Evolutionary conservation across 176 grass and related monocot species (phyloP), one percentile per base, ranked within the genome.

Genomic region (Paspalum notatum): DNA sequence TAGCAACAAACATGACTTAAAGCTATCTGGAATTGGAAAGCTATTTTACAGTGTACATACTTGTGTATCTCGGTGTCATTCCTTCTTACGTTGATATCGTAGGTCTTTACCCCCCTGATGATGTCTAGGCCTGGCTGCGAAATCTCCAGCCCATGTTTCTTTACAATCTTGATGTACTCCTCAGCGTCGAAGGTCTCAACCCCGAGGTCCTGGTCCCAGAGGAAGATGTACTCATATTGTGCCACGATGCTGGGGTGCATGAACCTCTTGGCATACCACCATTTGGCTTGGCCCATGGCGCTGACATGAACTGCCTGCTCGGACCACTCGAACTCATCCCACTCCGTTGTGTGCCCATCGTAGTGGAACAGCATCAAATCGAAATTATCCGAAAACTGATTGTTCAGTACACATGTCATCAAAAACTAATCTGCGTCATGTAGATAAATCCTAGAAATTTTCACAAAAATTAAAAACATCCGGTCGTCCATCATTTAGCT

Each of bases 261-360:
- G 40, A 90, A 90, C 61, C 88, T 72, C 79, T 90, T 90, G 15
- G 80, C 88, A 4, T 75, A 90, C 88, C 88, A 90, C 85, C 85
- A 87, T 81, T 81, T 87, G n/a, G 78, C 54, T 63, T 89, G 82
- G 12, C 52, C 52, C 41, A 16, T 85, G 62, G 82, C 82, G 24
- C 87, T 89, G 9, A 85, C 71, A 64, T 89, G 87, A 1, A 76
- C 12, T 6, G 77, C 82, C 63, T 63, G 14, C 77, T 77, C 81
- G 3, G 87, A 89, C 87, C 87, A 89, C 62, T 85, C 47, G 45
- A 89, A 76, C 18, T 81, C 73, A 1, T 82, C 68, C 87, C 87
- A 89, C 68, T 89, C 87, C 0, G 49, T 58, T 5, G 63, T 89
- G 40, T 4, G 45, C 0, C 82, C 82, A 20, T 89, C 83, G 4